These are phyloP conservation scores for Elaeagnus macrophylla DNA, from an alignment of 306 rosid species.

Conservation along the genomic window DNA sequence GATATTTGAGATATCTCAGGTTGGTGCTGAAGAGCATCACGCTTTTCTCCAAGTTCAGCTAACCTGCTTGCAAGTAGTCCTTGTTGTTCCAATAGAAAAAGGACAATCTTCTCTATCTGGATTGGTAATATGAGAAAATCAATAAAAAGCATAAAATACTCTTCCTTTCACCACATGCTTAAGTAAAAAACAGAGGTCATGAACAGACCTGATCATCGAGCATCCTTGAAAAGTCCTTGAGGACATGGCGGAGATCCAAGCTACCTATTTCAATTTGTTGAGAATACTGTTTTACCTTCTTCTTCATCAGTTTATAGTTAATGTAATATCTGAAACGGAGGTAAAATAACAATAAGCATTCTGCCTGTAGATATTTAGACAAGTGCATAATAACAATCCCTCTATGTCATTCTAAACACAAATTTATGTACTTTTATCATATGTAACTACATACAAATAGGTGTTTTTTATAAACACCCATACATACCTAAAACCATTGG, in stretches of 20 bases:
- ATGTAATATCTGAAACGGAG: slow-evolving; percentile 62
- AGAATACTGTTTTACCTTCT: slow-evolving; percentile 68
- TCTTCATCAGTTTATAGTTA: slow-evolving; percentile 94
- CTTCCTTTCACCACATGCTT: slow-evolving; percentile 4
- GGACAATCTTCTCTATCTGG: slow-evolving; percentile 94
- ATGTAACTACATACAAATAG: neutral
- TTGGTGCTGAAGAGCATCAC: slow-evolving; percentile 53
- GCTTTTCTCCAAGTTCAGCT: slow-evolving; percentile 61
- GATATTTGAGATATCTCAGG: slow-evolving; percentile 68
- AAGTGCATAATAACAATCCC: neutral
- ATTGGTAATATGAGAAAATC: slow-evolving; percentile 12
- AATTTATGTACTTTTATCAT: neutral
- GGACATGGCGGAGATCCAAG: slow-evolving; percentile 70
- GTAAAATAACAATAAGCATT: slow-evolving; percentile 14
- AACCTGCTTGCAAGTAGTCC: slow-evolving; percentile 88
- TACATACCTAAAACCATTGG: neutral
- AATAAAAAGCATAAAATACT: slow-evolving; percentile 13
- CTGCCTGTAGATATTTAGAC: neutral
- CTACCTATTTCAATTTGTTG: slow-evolving; percentile 81
- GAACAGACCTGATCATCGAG: slow-evolving; percentile 75
- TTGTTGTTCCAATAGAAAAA: slow-evolving; percentile 96
- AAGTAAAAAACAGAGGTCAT: slow-evolving; percentile 7
- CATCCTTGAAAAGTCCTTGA: slow-evolving; percentile 96
- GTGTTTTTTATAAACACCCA: neutral
- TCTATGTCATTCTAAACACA: neutral